Conservation (phyloP, 176 grass and related monocot genomes). For the Oryza rufipogon region DNA sequence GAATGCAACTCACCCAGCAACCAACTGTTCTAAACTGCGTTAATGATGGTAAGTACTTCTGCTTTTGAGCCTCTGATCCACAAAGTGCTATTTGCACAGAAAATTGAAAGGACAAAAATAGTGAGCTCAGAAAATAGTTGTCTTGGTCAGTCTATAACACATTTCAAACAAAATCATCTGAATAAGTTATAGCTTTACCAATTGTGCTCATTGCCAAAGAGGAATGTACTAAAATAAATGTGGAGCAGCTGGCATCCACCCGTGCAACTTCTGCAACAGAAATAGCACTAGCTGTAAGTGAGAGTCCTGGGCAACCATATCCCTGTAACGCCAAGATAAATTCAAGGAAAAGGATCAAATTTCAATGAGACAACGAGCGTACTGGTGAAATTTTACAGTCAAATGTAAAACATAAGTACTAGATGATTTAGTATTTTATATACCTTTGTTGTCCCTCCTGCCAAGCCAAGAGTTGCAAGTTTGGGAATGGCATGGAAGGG, state of each 20-base stretch:
- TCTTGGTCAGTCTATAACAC: background rate
- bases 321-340: constrained; percentile 45
- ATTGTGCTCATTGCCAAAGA: constrained; percentile 86
- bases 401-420: background rate
- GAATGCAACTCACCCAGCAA: constrained; percentile 79
- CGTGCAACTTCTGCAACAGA: constrained; percentile 81
- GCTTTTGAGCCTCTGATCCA: constrained; percentile 94
- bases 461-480: constrained; percentile 63
- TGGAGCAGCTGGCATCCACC: constrained; percentile 91
- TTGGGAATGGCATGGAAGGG: constrained; percentile 79
- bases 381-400: background rate
- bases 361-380: background rate
- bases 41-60: constrained; percentile 83
- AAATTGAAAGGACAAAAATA: constrained; percentile 14
- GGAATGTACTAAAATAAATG: constrained; percentile 91
- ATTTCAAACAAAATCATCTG: background rate
- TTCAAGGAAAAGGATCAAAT: constrained; percentile 1
- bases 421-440: background rate
- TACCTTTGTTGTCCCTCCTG: constrained; percentile 81
- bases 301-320: constrained; percentile 82
- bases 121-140: constrained; percentile 9
- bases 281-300: constrained; percentile 68
- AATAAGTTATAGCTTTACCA: constrained; percentile 47
- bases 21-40: constrained; percentile 62
- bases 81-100: constrained; percentile 64